Conservation (phyloP, 306 rosid genomes). For the Sicyos baderoa region DNA sequence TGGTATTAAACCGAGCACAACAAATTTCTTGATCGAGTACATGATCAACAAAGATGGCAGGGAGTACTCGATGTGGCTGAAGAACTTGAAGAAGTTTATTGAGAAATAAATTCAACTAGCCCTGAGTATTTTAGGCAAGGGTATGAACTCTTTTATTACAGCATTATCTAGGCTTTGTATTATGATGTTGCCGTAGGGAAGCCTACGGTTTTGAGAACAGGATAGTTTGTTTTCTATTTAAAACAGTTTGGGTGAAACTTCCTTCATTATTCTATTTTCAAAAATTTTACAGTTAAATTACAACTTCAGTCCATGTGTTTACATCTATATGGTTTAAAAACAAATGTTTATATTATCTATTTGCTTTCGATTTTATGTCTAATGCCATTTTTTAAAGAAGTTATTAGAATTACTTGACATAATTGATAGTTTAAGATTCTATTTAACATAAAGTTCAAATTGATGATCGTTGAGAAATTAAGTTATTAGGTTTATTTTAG, state of each 20-base stretch:
- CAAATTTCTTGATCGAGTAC: constrained; percentile 58
- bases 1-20: constrained; percentile 51
- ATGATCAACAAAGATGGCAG: constrained; percentile 54
- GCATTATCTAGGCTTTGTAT: background rate
- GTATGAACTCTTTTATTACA: background rate
- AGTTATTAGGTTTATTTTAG: too few relatives aligned
- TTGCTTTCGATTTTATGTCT: too few relatives aligned
- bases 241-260: background rate
- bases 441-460: too few relatives aligned
- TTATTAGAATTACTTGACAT: too few relatives aligned
- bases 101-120: constrained; percentile 36
- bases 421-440: too few relatives aligned
- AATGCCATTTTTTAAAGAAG: too few relatives aligned
- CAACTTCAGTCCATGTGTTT: too few relatives aligned
- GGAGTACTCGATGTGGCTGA: constrained; percentile 72
- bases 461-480: too few relatives aligned
- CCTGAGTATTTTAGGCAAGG: background rate
- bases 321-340: too few relatives aligned
- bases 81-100: constrained; percentile 58
- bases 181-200: background rate
- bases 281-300: too few relatives aligned
- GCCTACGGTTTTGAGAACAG: background rate
- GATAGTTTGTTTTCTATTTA: background rate
- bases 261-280: too few relatives aligned
- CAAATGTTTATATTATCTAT: too few relatives aligned